phyloP scores from a whole-genome alignment of 2,329 filamentous ascomycete species.

The Rhynchosporium secalis region DNA sequence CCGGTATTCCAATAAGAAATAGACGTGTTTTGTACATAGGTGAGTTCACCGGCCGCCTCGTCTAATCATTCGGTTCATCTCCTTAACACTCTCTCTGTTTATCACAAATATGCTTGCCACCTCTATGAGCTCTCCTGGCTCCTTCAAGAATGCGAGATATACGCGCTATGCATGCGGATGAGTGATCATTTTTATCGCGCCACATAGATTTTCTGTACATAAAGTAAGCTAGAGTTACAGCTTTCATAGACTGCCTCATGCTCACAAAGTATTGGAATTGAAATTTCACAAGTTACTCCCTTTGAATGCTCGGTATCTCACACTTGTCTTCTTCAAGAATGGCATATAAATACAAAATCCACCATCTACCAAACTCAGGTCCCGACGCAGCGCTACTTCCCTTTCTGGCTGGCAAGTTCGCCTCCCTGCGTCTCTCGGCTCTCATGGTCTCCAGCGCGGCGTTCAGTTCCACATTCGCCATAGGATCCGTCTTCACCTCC shows the following conservation, averaged over 20 bases:
- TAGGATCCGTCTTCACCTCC: conserved; percentile 35
- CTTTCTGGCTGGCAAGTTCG: conserved; percentile 34
- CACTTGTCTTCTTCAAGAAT: conserved; percentile 13
- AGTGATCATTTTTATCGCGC: neutral
- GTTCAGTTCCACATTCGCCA: conserved; percentile 39
- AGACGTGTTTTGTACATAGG: no score
- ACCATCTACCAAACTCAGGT: conserved; percentile 27
- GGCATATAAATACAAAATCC: conserved; percentile 28
- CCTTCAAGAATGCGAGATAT: neutral
- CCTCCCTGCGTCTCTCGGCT: conserved; percentile 38
- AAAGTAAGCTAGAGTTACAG: neutral
- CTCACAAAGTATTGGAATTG: no score
- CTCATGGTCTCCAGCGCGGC: conserved; percentile 35
- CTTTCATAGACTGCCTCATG: no score
- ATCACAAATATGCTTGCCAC: neutral
- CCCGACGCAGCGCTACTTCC: conserved; percentile 20
- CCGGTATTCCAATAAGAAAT: no score
- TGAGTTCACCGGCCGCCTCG: no score
- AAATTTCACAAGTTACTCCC: neutral
- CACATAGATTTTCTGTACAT: no score
- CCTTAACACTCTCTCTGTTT: no score
- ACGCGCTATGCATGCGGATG: neutral
- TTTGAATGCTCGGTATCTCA: neutral
- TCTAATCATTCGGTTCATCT: no score
- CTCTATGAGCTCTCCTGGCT: neutral